Base-by-base conservation (phyloP, 108 stramenopile species). In the Cyclotella cryptica region DNA sequence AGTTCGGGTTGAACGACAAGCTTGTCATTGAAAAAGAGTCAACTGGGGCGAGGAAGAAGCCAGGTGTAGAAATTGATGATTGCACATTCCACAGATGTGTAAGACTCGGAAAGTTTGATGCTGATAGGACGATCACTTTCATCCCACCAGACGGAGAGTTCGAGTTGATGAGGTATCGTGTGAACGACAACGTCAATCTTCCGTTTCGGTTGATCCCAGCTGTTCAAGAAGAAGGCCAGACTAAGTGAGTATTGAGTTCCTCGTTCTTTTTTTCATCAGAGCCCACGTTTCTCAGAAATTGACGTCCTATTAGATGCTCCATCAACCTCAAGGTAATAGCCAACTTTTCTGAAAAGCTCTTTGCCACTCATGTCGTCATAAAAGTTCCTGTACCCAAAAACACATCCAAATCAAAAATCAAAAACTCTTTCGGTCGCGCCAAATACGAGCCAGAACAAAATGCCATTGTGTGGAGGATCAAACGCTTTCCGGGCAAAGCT, bases 131-230 rank as follows among this genome's bases (percentile, higher is more conserved):
- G 52, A 98, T 99, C 78, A 99, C 99, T 70, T 99, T 99, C 76
- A 98, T 98, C 66, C 99, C 99, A 17, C 99, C 99, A 0, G 99
- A 99, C 78, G 99, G 99, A 29, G 99, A 99, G 87, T 99, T 98
- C 79, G 98, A 99, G 82, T 84, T 99, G 65, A 99, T 99, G 99
- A 78, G 93, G 66, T 99, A 98, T 86, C 94, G 98, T 44, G 96
- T 99, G 61, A 94, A 93, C 24, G 97, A 97, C 84, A 97, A 97
- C 77, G 94, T 99, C 63, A 95, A 96, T 72, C 85, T 97, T 24
- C 98, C 98, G 13, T 98, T 99, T 64, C 84, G 96, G 46, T 76
- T 99, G 27, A 94, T 99, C 70, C 98, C 99, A 14, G 96, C 96
- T 41, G 96, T 99, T n/a, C 93, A 97, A 75, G 98, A 99, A 87